Percentiles rank a stretch among this genome's conserved stretches.
Conservation (phyloP, 306 rosid genomes). For the peach (Prunus persica) region DNA sequence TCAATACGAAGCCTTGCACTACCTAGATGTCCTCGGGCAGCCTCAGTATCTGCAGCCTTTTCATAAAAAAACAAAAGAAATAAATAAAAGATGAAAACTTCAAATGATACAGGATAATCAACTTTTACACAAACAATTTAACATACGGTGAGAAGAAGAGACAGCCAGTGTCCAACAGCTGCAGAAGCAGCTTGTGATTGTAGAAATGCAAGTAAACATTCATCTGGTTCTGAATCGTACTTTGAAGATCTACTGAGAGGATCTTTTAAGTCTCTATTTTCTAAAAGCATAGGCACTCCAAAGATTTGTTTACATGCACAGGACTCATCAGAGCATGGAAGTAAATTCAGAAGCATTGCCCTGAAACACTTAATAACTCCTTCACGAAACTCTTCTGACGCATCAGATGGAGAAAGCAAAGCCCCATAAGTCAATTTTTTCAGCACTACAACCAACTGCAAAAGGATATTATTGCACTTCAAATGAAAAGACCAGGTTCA, state of each 20-base stretch:
- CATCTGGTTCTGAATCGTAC: slow-evolving; percentile 47
- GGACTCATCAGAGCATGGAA: slow-evolving; percentile 53
- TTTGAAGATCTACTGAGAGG: slow-evolving; percentile 30
- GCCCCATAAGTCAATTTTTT: slow-evolving; percentile 93
- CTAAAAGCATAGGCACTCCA: slow-evolving; percentile 58
- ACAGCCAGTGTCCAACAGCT: slow-evolving; percentile 94
- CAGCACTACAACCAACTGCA: slow-evolving; percentile 88
- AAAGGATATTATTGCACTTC: slow-evolving; percentile 28
- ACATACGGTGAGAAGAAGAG: slow-evolving; percentile 86
- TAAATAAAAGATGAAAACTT: slow-evolving; percentile 7
- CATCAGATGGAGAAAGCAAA: slow-evolving; percentile 76
- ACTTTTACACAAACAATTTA: slow-evolving; percentile 12
- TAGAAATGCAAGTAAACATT: slow-evolving; percentile 78
- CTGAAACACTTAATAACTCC: slow-evolving; percentile 77
- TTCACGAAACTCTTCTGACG: slow-evolving; percentile 97
- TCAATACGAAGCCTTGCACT: slow-evolving; percentile 73
- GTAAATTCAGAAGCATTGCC: slow-evolving; percentile 60
- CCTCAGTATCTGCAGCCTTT: slow-evolving; percentile 92
- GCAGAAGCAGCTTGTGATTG: slow-evolving; percentile 73
- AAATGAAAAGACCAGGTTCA: neutral
- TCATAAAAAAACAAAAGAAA: slow-evolving; percentile 28
- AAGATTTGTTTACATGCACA: slow-evolving; percentile 59
- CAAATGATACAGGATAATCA: slow-evolving; percentile 1
- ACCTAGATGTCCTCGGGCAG: slow-evolving; percentile 79
- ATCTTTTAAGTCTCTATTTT: slow-evolving; percentile 29